phyloP scores from a whole-genome alignment of 2,329 filamentous ascomycete genomes.

The Sporothrix euskadiensis region DNA sequence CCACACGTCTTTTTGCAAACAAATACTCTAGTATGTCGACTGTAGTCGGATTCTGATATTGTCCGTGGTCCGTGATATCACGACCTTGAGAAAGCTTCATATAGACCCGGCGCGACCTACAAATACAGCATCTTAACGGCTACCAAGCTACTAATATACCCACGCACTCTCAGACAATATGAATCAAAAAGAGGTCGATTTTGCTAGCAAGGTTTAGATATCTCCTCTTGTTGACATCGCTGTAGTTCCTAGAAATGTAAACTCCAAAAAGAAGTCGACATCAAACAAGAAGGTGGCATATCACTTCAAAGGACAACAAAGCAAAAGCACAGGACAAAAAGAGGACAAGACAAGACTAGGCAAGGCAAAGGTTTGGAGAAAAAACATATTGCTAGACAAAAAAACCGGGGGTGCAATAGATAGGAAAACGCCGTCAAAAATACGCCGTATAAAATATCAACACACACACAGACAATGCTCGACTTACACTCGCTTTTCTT shows the following conservation, averaged over 20 bases:
- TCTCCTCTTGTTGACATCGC: background rate
- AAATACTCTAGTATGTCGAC: background rate
- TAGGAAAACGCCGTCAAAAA: conserved; percentile 14
- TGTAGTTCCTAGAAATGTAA: background rate
- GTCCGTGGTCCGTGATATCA: background rate
- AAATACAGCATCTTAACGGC: background rate
- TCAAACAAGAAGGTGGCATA: background rate
- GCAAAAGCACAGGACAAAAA: background rate
- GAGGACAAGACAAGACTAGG: background rate
- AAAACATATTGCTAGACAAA: background rate
- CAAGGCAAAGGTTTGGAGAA: background rate
- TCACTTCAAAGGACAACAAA: background rate
- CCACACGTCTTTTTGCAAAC: background rate
- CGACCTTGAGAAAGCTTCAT: background rate
- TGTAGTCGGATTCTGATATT: background rate
- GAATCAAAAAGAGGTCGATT: background rate
- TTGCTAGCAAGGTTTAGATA: background rate
- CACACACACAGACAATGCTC: background rate
- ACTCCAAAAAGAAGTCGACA: background rate
- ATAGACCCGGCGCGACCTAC: background rate
- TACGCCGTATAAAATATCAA: background rate
- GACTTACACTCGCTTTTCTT: conserved; percentile 6
- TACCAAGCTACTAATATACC: no score
- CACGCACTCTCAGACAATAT: background rate
- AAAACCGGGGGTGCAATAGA: background rate